phyloP scores from a whole-genome alignment of 306 rosid genomes.

The Corylus avellana region DNA sequence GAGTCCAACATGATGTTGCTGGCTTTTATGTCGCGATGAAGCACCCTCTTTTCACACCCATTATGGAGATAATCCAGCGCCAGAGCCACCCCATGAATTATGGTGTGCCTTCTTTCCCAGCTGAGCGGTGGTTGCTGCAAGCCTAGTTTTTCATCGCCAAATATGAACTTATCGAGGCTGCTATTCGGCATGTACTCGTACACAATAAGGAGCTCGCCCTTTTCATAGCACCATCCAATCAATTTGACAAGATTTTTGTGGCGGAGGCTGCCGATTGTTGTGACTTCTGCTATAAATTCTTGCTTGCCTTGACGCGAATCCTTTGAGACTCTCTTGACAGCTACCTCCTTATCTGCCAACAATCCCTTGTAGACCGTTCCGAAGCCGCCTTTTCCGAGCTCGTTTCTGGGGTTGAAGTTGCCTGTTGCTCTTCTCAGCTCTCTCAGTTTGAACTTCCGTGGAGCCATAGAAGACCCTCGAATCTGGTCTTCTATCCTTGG shows the following conservation, averaged over 20 bases:
- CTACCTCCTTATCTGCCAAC: constrained; percentile 49
- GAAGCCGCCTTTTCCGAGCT: constrained; percentile 79
- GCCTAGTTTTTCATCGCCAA: constrained; percentile 18
- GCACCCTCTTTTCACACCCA: constrained; percentile 63
- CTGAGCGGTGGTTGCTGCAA: constrained; percentile 18
- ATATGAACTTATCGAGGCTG: constrained; percentile 68
- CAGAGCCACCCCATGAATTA: constrained; percentile 61
- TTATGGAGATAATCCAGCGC: constrained; percentile 80
- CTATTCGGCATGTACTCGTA: constrained; percentile 84
- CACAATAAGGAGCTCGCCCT: constrained; percentile 61
- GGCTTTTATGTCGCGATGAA: constrained; percentile 76
- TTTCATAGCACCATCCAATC: constrained; percentile 82
- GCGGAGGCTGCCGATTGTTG: constrained; percentile 71
- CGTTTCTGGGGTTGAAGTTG: constrained; percentile 56
- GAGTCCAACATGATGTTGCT: constrained; percentile 76
- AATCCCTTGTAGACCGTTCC: constrained; percentile 73
- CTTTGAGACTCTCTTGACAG: constrained; percentile 69
- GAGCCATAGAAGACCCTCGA: constrained; percentile 51
- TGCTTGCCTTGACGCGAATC: constrained; percentile 73
- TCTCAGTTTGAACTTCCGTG: constrained; percentile 45
- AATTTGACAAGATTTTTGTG: constrained; percentile 73
- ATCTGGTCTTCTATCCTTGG: constrained; percentile 62
- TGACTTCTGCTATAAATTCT: constrained; percentile 78
- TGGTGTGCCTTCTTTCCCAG: constrained; percentile 53
- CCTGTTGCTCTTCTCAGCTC: constrained; percentile 59